A percentile compares a stretch with the other conserved stretches of the same genome.
These are phyloP conservation scores for Lasiodiplodia hormozganensis DNA, from an alignment of 2,329 filamentous ascomycete species.

Conservation along the genomic window DNA sequence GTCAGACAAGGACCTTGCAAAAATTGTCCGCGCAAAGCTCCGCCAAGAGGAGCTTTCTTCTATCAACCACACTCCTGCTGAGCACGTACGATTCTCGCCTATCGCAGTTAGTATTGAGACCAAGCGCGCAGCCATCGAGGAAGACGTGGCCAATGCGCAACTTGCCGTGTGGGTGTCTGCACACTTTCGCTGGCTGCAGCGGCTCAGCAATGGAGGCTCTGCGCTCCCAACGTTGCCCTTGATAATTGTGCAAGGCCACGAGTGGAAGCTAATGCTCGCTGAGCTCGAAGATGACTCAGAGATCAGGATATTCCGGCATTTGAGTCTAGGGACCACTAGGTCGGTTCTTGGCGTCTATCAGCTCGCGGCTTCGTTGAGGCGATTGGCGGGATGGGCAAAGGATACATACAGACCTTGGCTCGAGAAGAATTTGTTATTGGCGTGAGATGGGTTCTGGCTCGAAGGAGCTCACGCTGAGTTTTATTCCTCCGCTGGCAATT, in stretches of 20 bases:
- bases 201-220: neutral
- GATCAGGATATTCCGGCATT: constrained; percentile 6
- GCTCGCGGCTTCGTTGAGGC: constrained; percentile 23
- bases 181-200: constrained; percentile 27
- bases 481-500: neutral
- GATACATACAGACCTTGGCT: constrained; percentile 8
- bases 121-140: constrained; percentile 22
- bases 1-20: neutral
- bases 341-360: constrained; percentile 27
- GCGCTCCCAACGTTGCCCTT: constrained; percentile 28
- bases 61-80: constrained; percentile 27
- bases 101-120: constrained; percentile 30
- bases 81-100: constrained; percentile 19
- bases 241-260: constrained; percentile 31
- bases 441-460: neutral
- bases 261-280: constrained; percentile 29
- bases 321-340: constrained; percentile 24
- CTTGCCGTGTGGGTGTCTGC: constrained; percentile 29
- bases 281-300: neutral
- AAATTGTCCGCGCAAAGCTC: neutral
- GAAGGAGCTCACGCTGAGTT: no score
- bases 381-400: neutral
- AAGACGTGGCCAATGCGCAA: constrained; percentile 23
- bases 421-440: neutral
- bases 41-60: neutral